Evolutionary conservation across 2,329 filamentous ascomycete species (phyloP).

Genomic region (Colletotrichum sp.): DNA sequence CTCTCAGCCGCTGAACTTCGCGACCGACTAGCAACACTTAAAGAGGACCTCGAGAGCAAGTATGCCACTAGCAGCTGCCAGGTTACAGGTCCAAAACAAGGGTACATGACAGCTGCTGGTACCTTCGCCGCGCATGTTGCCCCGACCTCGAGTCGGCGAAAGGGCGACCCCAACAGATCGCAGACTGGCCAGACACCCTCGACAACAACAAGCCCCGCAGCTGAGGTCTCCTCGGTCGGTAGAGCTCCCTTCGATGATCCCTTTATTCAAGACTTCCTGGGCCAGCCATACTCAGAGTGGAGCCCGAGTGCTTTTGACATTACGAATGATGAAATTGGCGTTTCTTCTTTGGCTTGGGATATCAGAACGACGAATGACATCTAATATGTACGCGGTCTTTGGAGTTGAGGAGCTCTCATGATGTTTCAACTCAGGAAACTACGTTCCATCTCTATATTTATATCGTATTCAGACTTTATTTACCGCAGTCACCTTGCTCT

Average conservation of each 20-base stretch:
- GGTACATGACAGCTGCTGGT: background rate
- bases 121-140: background rate
- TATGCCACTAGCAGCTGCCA: background rate
- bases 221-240: background rate
- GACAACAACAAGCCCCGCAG: background rate
- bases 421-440: background rate
- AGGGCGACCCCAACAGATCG: background rate
- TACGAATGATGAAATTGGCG: background rate
- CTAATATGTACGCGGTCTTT: background rate
- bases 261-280: background rate
- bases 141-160: background rate
- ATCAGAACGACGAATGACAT: background rate
- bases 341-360: background rate
- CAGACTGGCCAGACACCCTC: background rate
- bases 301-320: background rate
- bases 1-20: constrained; percentile 33
- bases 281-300: background rate
- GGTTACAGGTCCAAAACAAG: background rate
- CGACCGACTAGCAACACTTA: constrained; percentile 23
- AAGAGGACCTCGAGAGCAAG: background rate
- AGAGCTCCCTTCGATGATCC: background rate
- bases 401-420: background rate
- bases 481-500: background rate
- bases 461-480: background rate
- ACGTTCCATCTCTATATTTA: background rate